Percentiles rank a stretch among this genome's conserved stretches.
phyloP scores from a whole-genome alignment of 192 early-diverging fungal species.

The Coemansia aciculifera region DNA sequence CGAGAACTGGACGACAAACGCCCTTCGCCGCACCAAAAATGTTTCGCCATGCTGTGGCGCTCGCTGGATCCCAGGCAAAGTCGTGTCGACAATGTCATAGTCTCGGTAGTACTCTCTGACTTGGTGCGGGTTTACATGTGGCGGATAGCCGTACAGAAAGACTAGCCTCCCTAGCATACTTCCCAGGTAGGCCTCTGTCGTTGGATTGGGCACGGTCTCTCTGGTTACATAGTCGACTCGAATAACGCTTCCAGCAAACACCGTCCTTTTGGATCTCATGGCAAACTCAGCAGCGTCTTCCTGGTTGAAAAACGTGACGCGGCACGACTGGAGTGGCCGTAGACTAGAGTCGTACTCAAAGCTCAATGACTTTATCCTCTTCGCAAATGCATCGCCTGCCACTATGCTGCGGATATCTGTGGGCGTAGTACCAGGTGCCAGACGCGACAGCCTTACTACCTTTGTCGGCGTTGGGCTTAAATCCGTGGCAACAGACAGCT shows the following conservation, averaged over 20 bases:
- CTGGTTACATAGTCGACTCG: slow-evolving; percentile 26
- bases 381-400: neutral
- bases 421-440: slow-evolving; percentile 29
- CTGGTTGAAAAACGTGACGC: slow-evolving; percentile 26
- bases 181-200: slow-evolving; percentile 27
- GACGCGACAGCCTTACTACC: slow-evolving; percentile 34
- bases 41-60: slow-evolving; percentile 36
- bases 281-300: slow-evolving; percentile 27
- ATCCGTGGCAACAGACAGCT: slow-evolving; percentile 13
- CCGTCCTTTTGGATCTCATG: slow-evolving; percentile 11
- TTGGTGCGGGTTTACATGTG: slow-evolving; percentile 28
- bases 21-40: slow-evolving; percentile 35
- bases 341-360: slow-evolving; percentile 41
- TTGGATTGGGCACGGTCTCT: slow-evolving; percentile 20
- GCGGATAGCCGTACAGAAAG: slow-evolving; percentile 46
- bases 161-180: slow-evolving; percentile 32
- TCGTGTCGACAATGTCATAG: slow-evolving; percentile 45
- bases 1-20: slow-evolving; percentile 43
- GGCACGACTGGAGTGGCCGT: slow-evolving; percentile 33
- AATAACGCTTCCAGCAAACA: slow-evolving; percentile 21
- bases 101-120: slow-evolving; percentile 32
- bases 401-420: slow-evolving; percentile 24
- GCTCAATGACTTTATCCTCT: slow-evolving; percentile 23
- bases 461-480: slow-evolving; percentile 24
- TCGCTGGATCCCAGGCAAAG: slow-evolving; percentile 39